Percentiles rank a stretch among this genome's conserved stretches.
Evolutionary conservation across 179 eudicot genomes (phyloP).

Genomic region (Silene vulgaris): DNA sequence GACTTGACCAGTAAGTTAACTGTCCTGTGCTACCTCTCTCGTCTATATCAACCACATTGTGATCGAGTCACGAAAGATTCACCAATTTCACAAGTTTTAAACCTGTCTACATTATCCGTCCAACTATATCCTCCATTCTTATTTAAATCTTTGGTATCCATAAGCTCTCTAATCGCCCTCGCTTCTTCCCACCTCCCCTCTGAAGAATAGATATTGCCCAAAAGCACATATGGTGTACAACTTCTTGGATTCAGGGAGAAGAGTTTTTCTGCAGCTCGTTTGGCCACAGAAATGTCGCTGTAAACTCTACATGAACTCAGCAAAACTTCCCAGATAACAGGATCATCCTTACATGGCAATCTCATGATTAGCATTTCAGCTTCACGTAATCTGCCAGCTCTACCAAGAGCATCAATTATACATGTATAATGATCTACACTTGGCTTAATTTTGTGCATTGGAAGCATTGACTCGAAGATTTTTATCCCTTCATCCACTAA

Average conservation of each 20-base stretch:
- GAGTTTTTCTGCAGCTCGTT: constrained; percentile 59
- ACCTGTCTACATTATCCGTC: constrained; percentile 32
- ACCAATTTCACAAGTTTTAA: constrained; percentile 4
- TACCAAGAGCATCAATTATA: constrained; percentile 63
- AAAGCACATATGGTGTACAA: constrained; percentile 60
- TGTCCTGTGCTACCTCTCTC: too few species aligned
- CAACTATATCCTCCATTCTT: constrained; percentile 65
- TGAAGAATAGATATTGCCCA: constrained; percentile 62
- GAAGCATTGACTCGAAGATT: constrained; percentile 53
- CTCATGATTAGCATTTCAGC: constrained; percentile 44
- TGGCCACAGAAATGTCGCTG: constrained; percentile 48
- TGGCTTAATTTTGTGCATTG: constrained; percentile 39
- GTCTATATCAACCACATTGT: constrained; percentile 13
- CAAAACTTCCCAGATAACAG: constrained; percentile 72
- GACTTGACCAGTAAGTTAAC: too few species aligned
- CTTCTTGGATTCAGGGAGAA: constrained; percentile 45
- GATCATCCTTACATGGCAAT: constrained; percentile 59
- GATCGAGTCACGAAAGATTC: constrained; percentile 7
- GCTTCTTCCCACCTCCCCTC: constrained; percentile 74
- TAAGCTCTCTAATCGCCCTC: constrained; percentile 45
- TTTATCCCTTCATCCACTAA: constrained; percentile 47
- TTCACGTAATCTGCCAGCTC: constrained; percentile 68
- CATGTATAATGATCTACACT: constrained; percentile 66
- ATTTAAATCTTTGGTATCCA: constrained; percentile 38
- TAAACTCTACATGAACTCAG: constrained; percentile 77